Evolutionary conservation across 352 stramenopile species (phyloP), one percentile per base, ranked within the genome.

Genomic region (Halophytophthora batemanensis): DNA sequence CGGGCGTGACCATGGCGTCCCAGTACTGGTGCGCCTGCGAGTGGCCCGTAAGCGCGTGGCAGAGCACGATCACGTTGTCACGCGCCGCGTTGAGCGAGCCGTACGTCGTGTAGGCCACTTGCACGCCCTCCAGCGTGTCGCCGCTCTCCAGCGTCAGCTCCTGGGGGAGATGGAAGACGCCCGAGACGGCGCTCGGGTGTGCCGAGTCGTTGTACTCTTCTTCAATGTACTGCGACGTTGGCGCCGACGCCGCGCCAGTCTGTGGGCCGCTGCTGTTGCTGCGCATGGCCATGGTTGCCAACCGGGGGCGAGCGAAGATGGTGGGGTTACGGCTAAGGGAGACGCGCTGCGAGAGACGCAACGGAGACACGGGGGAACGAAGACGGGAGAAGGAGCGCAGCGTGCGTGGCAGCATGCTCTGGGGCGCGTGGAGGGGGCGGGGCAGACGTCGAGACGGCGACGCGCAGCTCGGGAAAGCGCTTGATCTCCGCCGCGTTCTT

Each of bases 31-130:
- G 90, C 17, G 97, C 74, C 13, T 82, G 78, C 23, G 95, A 92
- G 68, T 98, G 96, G 28, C 93, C 93, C 21, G 93, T 98, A n/a
- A 98, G 73, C 13, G 93, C 95, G 65, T 98, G 93, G 66, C 93
- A 98, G 21, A 98, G 68, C 14, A 98, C 86, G 43, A 98, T 74
- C 5, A 91, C 91, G 56, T 98, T 98, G 67, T 96, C 86, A 14
- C 76, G 63, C 45, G 64, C 55, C 4, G 59, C 71, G 65, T 98
- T 98, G 3, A 98, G 69, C 54, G 55, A 63, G 17, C 95, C 95
- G 60, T 98, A 98, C 0, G 93, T 98, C 53, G 96, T 96, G 66
- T 98, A 98, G 15, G 79, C 76, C n/a, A 98, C 79, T 21, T 93
- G 48, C 1, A 87, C 87, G 23, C 76, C 53, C 3, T 86, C 59